Conservation (phyloP, 495 filamentous ascomycete species). For the Trichoderma asperelloides region DNA sequence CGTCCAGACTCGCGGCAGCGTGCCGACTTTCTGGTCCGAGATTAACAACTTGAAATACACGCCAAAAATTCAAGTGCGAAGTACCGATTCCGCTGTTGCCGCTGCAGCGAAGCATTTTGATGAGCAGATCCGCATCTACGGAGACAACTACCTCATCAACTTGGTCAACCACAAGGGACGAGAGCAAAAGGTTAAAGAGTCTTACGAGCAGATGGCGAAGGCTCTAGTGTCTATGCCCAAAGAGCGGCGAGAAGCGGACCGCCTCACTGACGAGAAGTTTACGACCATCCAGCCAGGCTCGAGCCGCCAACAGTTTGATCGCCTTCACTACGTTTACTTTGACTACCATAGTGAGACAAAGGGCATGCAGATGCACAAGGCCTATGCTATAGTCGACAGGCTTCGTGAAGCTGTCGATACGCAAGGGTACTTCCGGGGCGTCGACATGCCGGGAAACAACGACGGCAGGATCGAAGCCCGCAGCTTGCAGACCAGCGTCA, state of each 20-base stretch:
- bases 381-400: slow-evolving; percentile 74
- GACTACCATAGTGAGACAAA: slow-evolving; percentile 98
- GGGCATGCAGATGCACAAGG: slow-evolving; percentile 85
- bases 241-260: slow-evolving; percentile 50
- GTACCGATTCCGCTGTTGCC: slow-evolving; percentile 68
- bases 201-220: slow-evolving; percentile 82
- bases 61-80: slow-evolving; percentile 77
- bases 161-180: slow-evolving; percentile 91
- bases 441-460: slow-evolving; percentile 64
- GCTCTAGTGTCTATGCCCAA: slow-evolving; percentile 58
- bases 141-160: slow-evolving; percentile 94
- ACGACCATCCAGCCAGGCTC: slow-evolving; percentile 59
- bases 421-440: slow-evolving; percentile 87
- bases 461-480: slow-evolving; percentile 68
- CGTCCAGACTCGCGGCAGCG: slow-evolving; percentile 90
- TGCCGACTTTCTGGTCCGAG: slow-evolving; percentile 92
- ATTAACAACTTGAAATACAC: slow-evolving; percentile 84
- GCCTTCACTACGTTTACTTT: slow-evolving; percentile 91
- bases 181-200: slow-evolving; percentile 76
- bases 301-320: slow-evolving; percentile 52
- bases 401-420: slow-evolving; percentile 59
- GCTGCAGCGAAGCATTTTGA: slow-evolving; percentile 80
- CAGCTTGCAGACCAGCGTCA: slow-evolving; percentile 70
- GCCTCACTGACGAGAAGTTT: slow-evolving; percentile 66
- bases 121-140: slow-evolving; percentile 86